A percentile compares a stretch with the other conserved stretches of the same genome.
Conservation (phyloP, 2,329 filamentous ascomycete genomes). For the Ophidiomyces ophidiicola region DNA sequence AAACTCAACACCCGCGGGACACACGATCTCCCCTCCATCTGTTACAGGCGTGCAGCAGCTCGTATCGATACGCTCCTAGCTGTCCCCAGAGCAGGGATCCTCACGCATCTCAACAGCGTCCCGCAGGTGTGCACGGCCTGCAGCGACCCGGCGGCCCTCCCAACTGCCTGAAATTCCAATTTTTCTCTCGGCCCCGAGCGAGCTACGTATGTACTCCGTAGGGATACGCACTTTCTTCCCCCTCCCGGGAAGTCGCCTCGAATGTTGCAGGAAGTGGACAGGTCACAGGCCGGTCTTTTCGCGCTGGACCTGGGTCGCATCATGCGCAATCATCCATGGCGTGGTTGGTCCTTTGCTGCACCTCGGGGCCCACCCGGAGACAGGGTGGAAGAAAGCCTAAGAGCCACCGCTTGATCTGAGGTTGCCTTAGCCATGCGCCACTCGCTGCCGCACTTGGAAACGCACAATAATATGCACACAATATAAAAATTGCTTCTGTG, state of each 20-base stretch:
- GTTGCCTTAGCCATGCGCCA: no score
- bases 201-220: not conserved
- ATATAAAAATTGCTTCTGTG: no score
- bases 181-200: not conserved
- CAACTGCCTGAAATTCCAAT: constrained; percentile 6
- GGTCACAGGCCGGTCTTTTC: no score
- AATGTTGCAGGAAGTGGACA: no score
- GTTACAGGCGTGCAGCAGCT: constrained; percentile 6
- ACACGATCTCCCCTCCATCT: not conserved
- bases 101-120: constrained; percentile 1
- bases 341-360: constrained; percentile 1
- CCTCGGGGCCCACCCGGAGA: not conserved
- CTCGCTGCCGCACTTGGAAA: no score
- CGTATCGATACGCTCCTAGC: constrained; percentile 2
- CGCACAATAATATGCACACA: no score
- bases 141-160: no score
- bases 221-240: no score
- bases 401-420: constrained; percentile 4
- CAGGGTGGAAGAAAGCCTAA: not conserved
- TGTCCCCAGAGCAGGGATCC: constrained; percentile 1
- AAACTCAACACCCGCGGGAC: not conserved
- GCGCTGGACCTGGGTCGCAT: no score
- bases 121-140: constrained; percentile 9
- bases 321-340: not conserved
- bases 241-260: no score